Evolutionary conservation across 768 basidiomycete genomes (phyloP).

Genomic region (Phanerochaete sordida): DNA sequence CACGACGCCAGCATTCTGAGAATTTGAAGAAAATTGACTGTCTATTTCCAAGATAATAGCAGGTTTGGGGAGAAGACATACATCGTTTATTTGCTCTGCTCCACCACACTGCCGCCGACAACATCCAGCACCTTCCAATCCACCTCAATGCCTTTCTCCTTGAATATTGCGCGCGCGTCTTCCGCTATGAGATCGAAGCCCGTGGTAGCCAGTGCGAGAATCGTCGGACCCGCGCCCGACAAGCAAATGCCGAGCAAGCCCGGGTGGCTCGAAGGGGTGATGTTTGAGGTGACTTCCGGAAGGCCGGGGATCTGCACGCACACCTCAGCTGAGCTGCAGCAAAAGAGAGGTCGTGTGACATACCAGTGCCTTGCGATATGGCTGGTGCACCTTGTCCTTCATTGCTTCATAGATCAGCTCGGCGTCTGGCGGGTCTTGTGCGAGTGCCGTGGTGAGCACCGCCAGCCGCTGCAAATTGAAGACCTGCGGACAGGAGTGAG

Average conservation of each 20-base stretch:
- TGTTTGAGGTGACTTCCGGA: conserved; percentile 82
- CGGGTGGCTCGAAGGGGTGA: conserved; percentile 87
- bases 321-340: not conserved
- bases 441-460: conserved; percentile 92
- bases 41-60: too few relatives aligned
- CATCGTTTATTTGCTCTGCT: not conserved
- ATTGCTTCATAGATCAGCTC: conserved; percentile 98
- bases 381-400: conserved; percentile 98
- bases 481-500: conserved; percentile 49
- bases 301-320: conserved; percentile 84
- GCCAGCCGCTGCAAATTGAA: conserved; percentile 97
- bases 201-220: conserved; percentile 86
- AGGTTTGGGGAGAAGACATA: not conserved
- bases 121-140: conserved; percentile 89
- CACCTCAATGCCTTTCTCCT: conserved; percentile 67
- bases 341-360: conserved; percentile 23
- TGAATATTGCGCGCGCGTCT: conserved; percentile 75
- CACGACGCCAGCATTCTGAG: too few relatives aligned
- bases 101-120: conserved; percentile 38
- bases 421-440: conserved; percentile 86
- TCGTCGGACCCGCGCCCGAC: conserved; percentile 96
- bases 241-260: conserved; percentile 97
- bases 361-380: conserved; percentile 86
- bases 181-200: conserved; percentile 85
- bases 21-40: too few relatives aligned